Percentiles rank a stretch among this genome's conserved stretches.
Conservation (phyloP, 1,139 yeast species). For the Saccharomyces pastorianus region DNA sequence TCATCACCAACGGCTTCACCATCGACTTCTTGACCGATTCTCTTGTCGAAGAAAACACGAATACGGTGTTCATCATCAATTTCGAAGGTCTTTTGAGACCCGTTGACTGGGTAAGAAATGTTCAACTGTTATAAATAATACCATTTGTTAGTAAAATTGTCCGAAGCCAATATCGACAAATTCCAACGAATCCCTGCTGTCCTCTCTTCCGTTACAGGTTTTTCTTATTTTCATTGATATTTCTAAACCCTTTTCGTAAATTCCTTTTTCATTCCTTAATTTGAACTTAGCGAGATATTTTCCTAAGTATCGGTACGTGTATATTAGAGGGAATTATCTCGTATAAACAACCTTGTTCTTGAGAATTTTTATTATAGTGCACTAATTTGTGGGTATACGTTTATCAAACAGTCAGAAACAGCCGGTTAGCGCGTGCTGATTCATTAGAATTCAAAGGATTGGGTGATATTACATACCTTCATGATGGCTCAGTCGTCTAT, state of each 20-base stretch:
- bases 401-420: not conserved
- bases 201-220: not conserved
- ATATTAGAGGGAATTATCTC: not conserved
- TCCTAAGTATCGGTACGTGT: not conserved
- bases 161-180: not conserved
- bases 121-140: constrained; percentile 52
- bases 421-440: not conserved
- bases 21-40: constrained; percentile 99
- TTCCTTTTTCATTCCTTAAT: not conserved
- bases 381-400: not conserved
- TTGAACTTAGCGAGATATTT: not conserved
- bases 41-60: constrained; percentile 98
- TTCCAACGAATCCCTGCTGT: not conserved
- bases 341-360: not conserved
- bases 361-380: not conserved
- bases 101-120: constrained; percentile 99
- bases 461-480: not conserved
- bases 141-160: not conserved
- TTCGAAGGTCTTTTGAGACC: constrained; percentile 96
- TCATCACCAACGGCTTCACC: constrained; percentile 98
- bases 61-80: constrained; percentile 98
- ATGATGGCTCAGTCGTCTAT: not conserved
- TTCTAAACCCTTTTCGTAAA: not conserved
- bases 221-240: too few species aligned
- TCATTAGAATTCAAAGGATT: not conserved